Conservation (phyloP, 2,329 filamentous ascomycete genomes). For the Colletotrichum sublineola region DNA sequence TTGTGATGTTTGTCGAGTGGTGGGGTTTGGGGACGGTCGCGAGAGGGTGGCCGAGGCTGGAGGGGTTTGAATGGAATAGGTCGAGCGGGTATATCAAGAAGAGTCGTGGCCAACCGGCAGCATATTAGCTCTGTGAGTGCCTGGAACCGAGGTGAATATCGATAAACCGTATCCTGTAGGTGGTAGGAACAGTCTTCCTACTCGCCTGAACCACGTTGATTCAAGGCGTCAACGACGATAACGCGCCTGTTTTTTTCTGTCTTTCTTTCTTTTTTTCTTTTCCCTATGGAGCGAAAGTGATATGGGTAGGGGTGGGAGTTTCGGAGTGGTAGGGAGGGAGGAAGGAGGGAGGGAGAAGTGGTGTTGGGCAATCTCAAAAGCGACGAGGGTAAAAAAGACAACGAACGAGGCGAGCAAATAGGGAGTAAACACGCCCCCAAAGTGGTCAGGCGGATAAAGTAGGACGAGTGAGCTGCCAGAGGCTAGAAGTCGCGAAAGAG, state of each 20-base stretch:
- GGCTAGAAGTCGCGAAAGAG: slow-evolving; percentile 29
- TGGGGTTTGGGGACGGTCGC: slow-evolving; percentile 8
- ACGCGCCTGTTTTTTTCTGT: slow-evolving; percentile 13
- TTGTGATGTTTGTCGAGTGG: slow-evolving; percentile 9
- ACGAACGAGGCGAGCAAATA: slow-evolving; percentile 36
- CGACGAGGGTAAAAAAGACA: slow-evolving; percentile 27
- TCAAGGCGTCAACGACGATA: slow-evolving; percentile 28
- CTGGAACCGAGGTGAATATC: slow-evolving; percentile 40
- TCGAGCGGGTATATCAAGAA: slow-evolving; percentile 35
- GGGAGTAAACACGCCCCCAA: slow-evolving; percentile 40
- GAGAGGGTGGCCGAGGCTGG: slow-evolving; percentile 7
- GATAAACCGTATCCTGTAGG: slow-evolving; percentile 8
- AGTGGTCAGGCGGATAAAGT: slow-evolving; percentile 40
- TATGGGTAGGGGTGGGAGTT: not conserved
- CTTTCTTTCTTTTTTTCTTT: not conserved
- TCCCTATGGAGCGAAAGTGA: slow-evolving; percentile 4
- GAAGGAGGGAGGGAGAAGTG: slow-evolving; percentile 16
- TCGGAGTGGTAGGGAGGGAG: slow-evolving; percentile 7
- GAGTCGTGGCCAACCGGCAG: slow-evolving; percentile 39
- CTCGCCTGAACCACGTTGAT: slow-evolving; percentile 36
- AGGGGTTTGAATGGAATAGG: slow-evolving; percentile 19
- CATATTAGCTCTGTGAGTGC: slow-evolving; percentile 40
- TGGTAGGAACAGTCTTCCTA: slow-evolving; percentile 22
- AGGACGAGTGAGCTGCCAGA: slow-evolving; percentile 36
- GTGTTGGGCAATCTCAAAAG: slow-evolving; percentile 14